Conservation (phyloP, 73 alveolate species). For the Paramecium tetraurelia region DNA sequence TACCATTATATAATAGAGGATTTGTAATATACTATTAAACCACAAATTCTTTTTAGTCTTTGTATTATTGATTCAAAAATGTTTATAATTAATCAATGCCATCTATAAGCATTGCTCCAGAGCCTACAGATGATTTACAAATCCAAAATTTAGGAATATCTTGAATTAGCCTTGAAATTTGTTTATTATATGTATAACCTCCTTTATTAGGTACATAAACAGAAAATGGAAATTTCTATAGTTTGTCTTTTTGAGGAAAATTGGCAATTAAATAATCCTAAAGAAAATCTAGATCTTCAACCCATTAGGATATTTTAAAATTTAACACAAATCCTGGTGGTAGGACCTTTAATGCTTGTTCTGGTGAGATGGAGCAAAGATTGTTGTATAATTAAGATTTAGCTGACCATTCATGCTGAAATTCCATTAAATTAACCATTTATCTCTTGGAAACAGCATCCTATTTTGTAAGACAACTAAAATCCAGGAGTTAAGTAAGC, state of each 20-base stretch:
- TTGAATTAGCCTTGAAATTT: neutral
- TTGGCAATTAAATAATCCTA: neutral
- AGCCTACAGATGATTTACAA: neutral
- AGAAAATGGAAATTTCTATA: neutral
- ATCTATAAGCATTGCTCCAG: neutral
- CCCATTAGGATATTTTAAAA: neutral
- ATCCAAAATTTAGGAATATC: neutral
- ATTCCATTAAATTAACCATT: conserved; percentile 15
- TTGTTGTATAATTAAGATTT: neutral
- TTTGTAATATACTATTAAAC: conserved; percentile 84
- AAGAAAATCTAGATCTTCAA: neutral
- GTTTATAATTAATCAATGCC: neutral
- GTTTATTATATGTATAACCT: neutral
- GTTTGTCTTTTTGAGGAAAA: neutral
- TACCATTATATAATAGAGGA: conserved; percentile 80
- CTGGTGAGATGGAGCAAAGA: neutral
- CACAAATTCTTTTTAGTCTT: conserved; percentile 39
- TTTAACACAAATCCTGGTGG: neutral
- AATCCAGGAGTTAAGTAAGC: neutral
- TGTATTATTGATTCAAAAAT: neutral
- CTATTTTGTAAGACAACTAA: neutral
- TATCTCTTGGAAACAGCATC: conserved; percentile 11
- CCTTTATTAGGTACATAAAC: neutral
- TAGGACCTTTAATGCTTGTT: neutral
- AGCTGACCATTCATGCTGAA: neutral